Conservation (phyloP, 2,329 filamentous ascomycete species). For the Fusarium caatingaense region DNA sequence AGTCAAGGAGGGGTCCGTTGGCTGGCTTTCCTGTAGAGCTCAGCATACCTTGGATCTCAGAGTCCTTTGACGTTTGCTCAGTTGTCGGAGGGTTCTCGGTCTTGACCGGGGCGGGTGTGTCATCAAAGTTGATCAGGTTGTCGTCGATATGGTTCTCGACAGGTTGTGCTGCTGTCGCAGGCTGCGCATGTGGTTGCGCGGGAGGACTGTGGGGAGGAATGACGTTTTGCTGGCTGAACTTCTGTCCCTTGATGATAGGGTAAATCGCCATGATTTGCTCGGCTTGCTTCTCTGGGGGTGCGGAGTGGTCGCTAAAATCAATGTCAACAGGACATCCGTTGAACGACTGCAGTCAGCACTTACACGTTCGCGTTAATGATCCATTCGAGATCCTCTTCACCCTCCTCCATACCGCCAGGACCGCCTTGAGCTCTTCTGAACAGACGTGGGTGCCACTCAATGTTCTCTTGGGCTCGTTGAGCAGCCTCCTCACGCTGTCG, state of each 20-base stretch:
- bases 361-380: constrained; percentile 91
- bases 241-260: constrained; percentile 84
- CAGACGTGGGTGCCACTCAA: constrained; percentile 89
- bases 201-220: constrained; percentile 61
- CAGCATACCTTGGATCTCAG: constrained; percentile 60
- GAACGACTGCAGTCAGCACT: constrained; percentile 40
- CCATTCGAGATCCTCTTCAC: constrained; percentile 93
- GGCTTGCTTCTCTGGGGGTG: constrained; percentile 74
- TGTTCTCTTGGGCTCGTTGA: constrained; percentile 77
- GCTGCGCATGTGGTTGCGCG: constrained; percentile 17
- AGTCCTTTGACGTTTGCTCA: constrained; percentile 21
- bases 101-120: constrained; percentile 39
- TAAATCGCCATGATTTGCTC: constrained; percentile 89
- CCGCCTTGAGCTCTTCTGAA: constrained; percentile 82
- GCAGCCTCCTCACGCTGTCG: constrained; percentile 90
- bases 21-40: constrained; percentile 60
- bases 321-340: constrained; percentile 24
- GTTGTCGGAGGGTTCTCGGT: neutral
- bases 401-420: constrained; percentile 77
- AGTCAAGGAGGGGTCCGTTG: constrained; percentile 66
- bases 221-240: constrained; percentile 62
- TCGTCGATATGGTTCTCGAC: constrained; percentile 38
- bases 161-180: constrained; percentile 28
- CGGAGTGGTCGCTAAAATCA: constrained; percentile 47
- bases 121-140: constrained; percentile 69